These are phyloP conservation scores for Margaritispora aquatica DNA, from an alignment of 495 filamentous ascomycete species.

Conservation along the genomic window DNA sequence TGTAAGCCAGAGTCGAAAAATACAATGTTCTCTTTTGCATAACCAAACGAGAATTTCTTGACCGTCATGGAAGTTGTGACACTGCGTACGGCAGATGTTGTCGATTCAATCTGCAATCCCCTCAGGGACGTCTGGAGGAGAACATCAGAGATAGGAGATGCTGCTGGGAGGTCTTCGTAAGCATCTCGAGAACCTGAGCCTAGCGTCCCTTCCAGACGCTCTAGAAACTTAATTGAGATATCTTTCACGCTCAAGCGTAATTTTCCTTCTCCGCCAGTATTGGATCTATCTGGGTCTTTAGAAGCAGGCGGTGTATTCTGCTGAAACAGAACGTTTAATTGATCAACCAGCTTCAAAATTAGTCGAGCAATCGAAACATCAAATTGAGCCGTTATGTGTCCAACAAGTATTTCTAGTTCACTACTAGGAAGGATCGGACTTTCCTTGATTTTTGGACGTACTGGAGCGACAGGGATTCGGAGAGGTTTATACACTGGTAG, in stretches of 20 bases:
- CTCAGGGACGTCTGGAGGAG: constrained; percentile 44
- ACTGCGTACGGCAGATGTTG: constrained; percentile 17
- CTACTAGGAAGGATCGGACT: not conserved
- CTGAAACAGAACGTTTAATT: constrained; percentile 12
- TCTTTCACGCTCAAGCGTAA: constrained; percentile 47
- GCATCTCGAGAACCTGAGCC: not conserved
- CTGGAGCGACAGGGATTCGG: not conserved
- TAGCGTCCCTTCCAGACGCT: constrained; percentile 39
- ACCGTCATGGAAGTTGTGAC: constrained; percentile 42
- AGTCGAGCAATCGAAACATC: constrained; percentile 67
- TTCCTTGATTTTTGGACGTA: constrained; percentile 3
- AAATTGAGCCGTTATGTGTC: constrained; percentile 49
- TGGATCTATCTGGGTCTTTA: constrained; percentile 17
- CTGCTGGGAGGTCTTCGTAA: constrained; percentile 23
- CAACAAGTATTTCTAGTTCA: constrained; percentile 47
- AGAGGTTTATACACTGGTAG: constrained; percentile 6
- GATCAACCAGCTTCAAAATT: constrained; percentile 51
- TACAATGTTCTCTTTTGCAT: constrained; percentile 64
- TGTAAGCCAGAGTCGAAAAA: constrained; percentile 62
- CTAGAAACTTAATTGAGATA: constrained; percentile 58
- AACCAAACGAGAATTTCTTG: constrained; percentile 67
- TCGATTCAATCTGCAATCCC: constrained; percentile 34
- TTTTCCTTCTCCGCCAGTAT: too few species aligned
- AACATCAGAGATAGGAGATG: constrained; percentile 37
- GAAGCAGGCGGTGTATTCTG: not conserved